Evolutionary conservation across 768 basidiomycete genomes (phyloP), one percentile per base, ranked within the genome.

Genomic region (Mycena vitilis): DNA sequence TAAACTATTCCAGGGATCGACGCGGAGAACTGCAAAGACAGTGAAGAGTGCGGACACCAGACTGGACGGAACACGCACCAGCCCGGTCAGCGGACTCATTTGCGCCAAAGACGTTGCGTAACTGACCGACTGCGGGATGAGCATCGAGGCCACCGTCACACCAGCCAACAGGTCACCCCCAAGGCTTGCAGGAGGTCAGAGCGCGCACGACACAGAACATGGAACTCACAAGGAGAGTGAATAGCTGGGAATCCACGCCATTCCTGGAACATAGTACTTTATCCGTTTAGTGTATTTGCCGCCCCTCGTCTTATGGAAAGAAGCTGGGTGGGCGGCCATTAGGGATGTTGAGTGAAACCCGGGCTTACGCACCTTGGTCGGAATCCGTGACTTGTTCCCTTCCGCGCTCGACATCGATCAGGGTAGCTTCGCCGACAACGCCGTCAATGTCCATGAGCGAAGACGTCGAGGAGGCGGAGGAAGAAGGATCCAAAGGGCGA

Each of bases 21-120:
- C 16, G 95, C 92, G 7, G 94, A 90, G 72, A 93, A 93, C 92
- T 95, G 66, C 38, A 56, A 18, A 54, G 18, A 48, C 34, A 16
- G 54, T 52, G 25, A 22, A 40, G 45, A 48, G 13, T 10, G 18
- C 13, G 22, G 37, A 57, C 37, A 30, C 13, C 58, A 48, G 34
- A 47, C 25, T 45, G 37, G 37, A 59, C 49, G 40, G 23, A 47
- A 23, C 16, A 81, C 92, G 71, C 74, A 94, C 93, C 75, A 98
- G 81, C 57, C 96, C 96, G 51, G 94, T 87, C 3, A 94, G 87
- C 15, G 96, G 95, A 69, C 88, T 92, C 47, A 98, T 81, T 71
- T 93, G 89, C 20, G 96, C 95, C 13, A 98, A 82, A 0, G 95
- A 92, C 4, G 93, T 89, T 10, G 95, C 96, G 75, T 98, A 98